Evolutionary conservation across 2,329 filamentous ascomycete species (phyloP).

Genomic region (Nakataea oryzae): DNA sequence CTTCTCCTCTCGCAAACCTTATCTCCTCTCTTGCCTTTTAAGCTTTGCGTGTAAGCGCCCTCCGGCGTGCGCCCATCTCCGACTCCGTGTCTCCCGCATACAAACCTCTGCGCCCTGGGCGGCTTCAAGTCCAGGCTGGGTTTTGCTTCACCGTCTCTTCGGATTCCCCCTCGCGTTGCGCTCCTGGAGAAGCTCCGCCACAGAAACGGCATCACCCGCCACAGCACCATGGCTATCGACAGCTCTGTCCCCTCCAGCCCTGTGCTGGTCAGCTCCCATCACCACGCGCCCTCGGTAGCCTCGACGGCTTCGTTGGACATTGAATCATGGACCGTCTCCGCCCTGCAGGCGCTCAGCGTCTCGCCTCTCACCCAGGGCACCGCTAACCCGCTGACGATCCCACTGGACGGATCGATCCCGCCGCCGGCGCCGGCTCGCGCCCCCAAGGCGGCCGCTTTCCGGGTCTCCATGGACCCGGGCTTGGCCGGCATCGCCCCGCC

Average conservation of each 20-base stretch:
- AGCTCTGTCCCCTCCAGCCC: constrained; percentile 35
- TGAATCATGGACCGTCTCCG: constrained; percentile 55
- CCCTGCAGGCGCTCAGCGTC: constrained; percentile 43
- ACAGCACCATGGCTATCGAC: constrained; percentile 36
- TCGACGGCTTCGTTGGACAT: constrained; percentile 40
- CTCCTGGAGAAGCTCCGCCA: too few relatives aligned
- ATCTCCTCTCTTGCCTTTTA: too few relatives aligned
- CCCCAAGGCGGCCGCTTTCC: constrained; percentile 11
- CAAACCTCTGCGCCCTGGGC: too few relatives aligned
- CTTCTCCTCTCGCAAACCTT: too few relatives aligned
- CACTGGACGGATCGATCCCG: constrained; percentile 48
- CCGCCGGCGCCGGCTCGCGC: constrained; percentile 15
- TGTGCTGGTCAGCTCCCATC: constrained; percentile 3
- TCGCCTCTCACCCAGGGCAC: constrained; percentile 47
- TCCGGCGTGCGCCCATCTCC: too few relatives aligned
- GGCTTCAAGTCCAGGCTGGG: not conserved
- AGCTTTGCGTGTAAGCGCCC: too few relatives aligned
- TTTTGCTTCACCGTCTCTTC: not conserved
- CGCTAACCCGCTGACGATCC: constrained; percentile 59
- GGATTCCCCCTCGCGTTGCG: not conserved
- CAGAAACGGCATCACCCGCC: too few relatives aligned
- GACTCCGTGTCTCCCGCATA: too few relatives aligned
- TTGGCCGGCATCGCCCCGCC: constrained; percentile 19
- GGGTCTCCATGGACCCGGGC: constrained; percentile 11
- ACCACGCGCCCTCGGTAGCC: constrained; percentile 15